Conservation (phyloP, 1,284 basidiomycete genomes). For the Sporisorium exsertum region DNA sequence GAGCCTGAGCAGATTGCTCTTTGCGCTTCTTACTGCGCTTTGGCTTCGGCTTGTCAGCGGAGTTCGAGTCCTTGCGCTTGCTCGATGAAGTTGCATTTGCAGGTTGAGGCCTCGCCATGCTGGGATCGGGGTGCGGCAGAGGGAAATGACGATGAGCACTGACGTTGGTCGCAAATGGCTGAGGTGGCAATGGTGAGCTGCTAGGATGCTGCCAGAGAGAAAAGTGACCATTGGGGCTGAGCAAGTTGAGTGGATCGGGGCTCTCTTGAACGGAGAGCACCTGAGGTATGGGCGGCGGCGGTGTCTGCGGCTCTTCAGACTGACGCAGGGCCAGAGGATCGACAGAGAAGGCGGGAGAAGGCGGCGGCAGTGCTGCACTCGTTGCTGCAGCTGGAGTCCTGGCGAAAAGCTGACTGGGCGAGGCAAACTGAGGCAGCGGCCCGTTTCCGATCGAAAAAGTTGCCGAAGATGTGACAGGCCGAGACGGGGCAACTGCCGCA, state of each 20-base stretch:
- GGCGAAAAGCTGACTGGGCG: constrained; percentile 31
- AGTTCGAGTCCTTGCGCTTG: constrained; percentile 31
- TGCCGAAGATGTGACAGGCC: neutral
- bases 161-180: constrained; percentile 5
- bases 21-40: constrained; percentile 39
- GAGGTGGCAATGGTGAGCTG: constrained; percentile 7
- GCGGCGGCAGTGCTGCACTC: constrained; percentile 8
- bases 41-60: constrained; percentile 23
- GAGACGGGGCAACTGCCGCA: neutral
- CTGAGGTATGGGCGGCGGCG: constrained; percentile 10
- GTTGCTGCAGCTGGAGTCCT: constrained; percentile 3
- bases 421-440: constrained; percentile 24
- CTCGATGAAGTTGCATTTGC: neutral
- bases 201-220: constrained; percentile 33
- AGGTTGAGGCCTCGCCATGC: constrained; percentile 19
- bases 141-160: constrained; percentile 6
- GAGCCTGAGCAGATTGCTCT: constrained; percentile 2
- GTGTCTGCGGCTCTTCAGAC: constrained; percentile 33
- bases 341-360: constrained; percentile 12
- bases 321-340: constrained; percentile 9
- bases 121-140: neutral
- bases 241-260: constrained; percentile 51
- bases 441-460: neutral
- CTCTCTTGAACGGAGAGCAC: constrained; percentile 37
- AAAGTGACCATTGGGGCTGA: constrained; percentile 33